Evolutionary conservation across 352 stramenopile genomes (phyloP), one percentile per base, ranked within the genome.

Genomic region (Blastocystis hominis): DNA sequence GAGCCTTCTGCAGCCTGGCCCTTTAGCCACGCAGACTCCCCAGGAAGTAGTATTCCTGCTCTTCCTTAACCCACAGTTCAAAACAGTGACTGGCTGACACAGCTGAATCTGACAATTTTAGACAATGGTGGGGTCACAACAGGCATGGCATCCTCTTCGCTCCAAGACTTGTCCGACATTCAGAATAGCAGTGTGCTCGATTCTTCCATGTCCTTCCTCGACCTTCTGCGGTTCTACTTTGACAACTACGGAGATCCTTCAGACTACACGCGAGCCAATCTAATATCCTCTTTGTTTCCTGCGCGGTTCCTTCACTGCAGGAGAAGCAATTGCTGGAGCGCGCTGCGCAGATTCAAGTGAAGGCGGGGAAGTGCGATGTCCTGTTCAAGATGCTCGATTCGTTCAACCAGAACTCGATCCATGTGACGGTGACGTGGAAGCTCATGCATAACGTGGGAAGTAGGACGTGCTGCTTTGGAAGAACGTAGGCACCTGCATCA

Each of bases 381-480:
- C 20, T 86, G 40, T 86, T 86, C 38, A 50, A 59, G 53, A 76
- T 86, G 76, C 24, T 86, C 10, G 76, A 86, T 36, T 54, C 76
- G 7, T 86, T 86, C 44, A 86, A 86, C 24, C 59, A 86, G 76
- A 72, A 86, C 24, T 63, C 76, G 3, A 34, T 86, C 34, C 59
- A 86, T 47, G 76, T 76, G 3, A 86, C 59, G 2, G 63, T 86
- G 6, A 86, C 76, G 36, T 86, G 76, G 76, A 36, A 62, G 3
- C 55, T 80, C 20, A 80, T 80, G 15, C 70, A 80, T 46, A 80
- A 80, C 44, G 44, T 34, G 6, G 20, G 50, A 30, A 54, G 70
- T 80, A 3, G 40, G 0, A 1, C 10, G 36, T 3, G 6, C 3
- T 42, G 2, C 0, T 62, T 2, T 40, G 30, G 1, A 7, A 42